Evolutionary conservation across 768 basidiomycete genomes (phyloP), one percentile per base, ranked within the genome.

Genomic region (Boletellus ananas): DNA sequence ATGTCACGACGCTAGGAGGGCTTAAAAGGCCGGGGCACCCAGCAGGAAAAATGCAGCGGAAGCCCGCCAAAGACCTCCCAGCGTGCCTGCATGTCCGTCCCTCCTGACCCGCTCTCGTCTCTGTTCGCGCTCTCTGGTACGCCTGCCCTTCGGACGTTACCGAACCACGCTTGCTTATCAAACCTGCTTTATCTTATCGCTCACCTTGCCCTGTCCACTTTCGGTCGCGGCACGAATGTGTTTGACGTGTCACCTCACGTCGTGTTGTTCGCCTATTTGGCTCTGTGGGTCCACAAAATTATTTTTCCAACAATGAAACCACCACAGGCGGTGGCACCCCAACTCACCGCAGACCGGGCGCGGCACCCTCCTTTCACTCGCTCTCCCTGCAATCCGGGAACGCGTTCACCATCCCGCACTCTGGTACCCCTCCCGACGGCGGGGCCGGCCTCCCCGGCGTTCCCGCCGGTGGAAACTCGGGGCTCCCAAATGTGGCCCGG

Each of bases 241-340:
- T 27, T 38, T 42, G 27, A 40, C 45, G 25, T 43, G 33, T 35
- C 45, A 55, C 33, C 34, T 39, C 37, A 12, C 47, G 29, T 34
- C 43, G 52, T 61, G 58, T 63, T 68, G 64, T 61, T 39, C 50
- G 38, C 41, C 18, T 68, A 57, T 68, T 68, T 68, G 67, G 66
- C 38, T 39, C 35, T 68, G 67, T 68, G 67, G 67, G 67, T 68
- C 67, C 67, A 54, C 48, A 9, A 47, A 29, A 31, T 45, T 60
- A 59, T 62, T 68, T 66, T 63, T 38, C 37, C 45, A 47, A 66
- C 61, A 47, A 62, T 68, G 52, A 56, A 55, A 56, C 57, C 43
- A 49, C 55, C 37, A 68, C 68, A 63, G n/a, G 53, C 34, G 52
- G 63, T 49, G 62, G 58, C 41, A 51, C 59, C 14, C 51, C 51